Evolutionary conservation across 2,329 filamentous ascomycete genomes (phyloP).

Genomic region (Coniochaeta hoffmannii): DNA sequence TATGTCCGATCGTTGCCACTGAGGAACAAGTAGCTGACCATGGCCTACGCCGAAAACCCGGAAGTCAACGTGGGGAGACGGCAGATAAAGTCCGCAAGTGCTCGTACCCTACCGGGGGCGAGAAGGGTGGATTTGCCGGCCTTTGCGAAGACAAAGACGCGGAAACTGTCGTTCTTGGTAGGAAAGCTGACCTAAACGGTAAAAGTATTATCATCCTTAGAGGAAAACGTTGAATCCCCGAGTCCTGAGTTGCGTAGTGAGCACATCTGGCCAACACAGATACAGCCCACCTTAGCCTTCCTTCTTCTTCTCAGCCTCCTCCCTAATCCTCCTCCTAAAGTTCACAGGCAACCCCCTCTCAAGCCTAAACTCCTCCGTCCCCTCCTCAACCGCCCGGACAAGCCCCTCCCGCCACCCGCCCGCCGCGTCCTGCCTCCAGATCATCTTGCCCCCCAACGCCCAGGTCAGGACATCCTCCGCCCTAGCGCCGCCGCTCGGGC

Average conservation of each 20-base stretch:
- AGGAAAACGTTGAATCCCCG: no score
- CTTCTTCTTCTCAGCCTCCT: neutral
- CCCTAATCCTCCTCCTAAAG: neutral
- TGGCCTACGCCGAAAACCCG: neutral
- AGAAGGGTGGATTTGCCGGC: no score
- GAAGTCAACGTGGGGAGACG: neutral
- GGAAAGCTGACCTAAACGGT: no score
- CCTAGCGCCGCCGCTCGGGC: slow-evolving; percentile 32
- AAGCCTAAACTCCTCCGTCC: neutral
- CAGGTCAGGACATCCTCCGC: slow-evolving; percentile 36
- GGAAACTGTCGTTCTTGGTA: no score
- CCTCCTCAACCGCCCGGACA: neutral
- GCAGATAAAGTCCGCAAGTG: neutral
- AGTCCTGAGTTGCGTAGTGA: neutral
- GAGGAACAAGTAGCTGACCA: neutral
- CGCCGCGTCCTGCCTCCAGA: slow-evolving; percentile 21
- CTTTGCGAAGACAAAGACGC: no score
- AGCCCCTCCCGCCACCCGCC: neutral
- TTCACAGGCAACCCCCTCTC: neutral
- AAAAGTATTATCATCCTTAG: neutral
- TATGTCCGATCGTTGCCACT: neutral
- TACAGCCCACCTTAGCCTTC: neutral
- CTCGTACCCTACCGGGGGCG: neutral
- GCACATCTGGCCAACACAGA: neutral
- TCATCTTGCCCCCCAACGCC: slow-evolving; percentile 26